Evolutionary conservation across 148 eudicot species (phyloP).

Genomic region (Linanthus parryae): DNA sequence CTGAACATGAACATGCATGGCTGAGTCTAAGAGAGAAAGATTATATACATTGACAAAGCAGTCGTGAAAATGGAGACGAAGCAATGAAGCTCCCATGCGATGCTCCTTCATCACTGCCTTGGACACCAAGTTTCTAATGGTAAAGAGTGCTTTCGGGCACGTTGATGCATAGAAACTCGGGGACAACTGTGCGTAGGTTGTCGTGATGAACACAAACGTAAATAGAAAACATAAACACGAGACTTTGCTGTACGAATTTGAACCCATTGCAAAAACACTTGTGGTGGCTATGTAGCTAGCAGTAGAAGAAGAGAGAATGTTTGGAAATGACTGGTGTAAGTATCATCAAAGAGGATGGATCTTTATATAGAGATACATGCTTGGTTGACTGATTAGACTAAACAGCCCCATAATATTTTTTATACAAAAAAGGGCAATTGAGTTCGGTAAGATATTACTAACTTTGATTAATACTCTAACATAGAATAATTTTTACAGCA

Average conservation of each 20-base stretch:
- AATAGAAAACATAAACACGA: not conserved
- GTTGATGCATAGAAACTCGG: conserved; percentile 5
- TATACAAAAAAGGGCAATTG: no score
- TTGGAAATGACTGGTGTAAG: not conserved
- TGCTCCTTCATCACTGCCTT: conserved; percentile 9
- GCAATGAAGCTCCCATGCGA: conserved; percentile 25
- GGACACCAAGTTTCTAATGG: conserved; percentile 12
- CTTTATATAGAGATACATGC: no score
- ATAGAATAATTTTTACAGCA: no score
- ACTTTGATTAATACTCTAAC: no score
- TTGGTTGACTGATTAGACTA: no score
- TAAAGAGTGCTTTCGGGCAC: conserved; percentile 9
- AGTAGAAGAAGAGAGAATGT: not conserved
- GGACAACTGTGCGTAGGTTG: conserved; percentile 15
- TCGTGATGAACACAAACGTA: not conserved
- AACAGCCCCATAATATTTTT: no score
- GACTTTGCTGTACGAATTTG: not conserved
- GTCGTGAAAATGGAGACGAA: conserved; percentile 28
- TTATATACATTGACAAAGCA: conserved; percentile 48
- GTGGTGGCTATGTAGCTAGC: not conserved
- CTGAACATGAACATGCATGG: no score
- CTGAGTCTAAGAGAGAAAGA: not conserved
- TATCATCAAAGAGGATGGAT: not conserved
- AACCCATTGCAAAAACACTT: conserved; percentile 11
- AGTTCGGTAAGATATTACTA: no score